Evolutionary conservation across 768 basidiomycete species (phyloP).

Genomic region (Crucibulum laeve): DNA sequence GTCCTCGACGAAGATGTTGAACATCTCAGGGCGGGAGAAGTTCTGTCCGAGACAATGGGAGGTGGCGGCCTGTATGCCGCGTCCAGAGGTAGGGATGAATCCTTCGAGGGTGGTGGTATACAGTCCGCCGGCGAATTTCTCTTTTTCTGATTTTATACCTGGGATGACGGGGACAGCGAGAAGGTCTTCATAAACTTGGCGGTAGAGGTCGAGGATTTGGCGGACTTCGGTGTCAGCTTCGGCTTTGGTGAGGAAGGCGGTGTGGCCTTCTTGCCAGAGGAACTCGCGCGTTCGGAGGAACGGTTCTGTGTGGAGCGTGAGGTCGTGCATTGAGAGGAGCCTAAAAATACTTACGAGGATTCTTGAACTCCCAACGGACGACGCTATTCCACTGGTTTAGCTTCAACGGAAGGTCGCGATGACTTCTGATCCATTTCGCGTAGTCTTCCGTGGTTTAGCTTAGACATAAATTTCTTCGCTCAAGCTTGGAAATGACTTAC

Average conservation of each 20-base stretch:
- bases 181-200: slow-evolving; percentile 92
- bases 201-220: slow-evolving; percentile 94
- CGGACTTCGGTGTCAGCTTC: slow-evolving; percentile 92
- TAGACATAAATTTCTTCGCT: too few species aligned
- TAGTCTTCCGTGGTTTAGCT: slow-evolving; percentile 57
- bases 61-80: slow-evolving; percentile 97
- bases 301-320: slow-evolving; percentile 52
- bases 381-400: slow-evolving; percentile 99
- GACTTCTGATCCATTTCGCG: slow-evolving; percentile 97
- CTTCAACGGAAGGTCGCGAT: slow-evolving; percentile 95
- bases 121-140: slow-evolving; percentile 96
- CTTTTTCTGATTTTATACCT: slow-evolving; percentile 97
- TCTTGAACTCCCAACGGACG: slow-evolving; percentile 99
- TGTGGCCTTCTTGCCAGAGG: slow-evolving; percentile 99
- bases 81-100: slow-evolving; percentile 94
- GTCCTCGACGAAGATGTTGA: slow-evolving; percentile 96
- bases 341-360: slow-evolving; percentile 66
- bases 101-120: slow-evolving; percentile 99
- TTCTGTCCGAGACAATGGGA: slow-evolving; percentile 98
- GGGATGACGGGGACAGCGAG: slow-evolving; percentile 97
- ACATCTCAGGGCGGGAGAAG: slow-evolving; percentile 95
- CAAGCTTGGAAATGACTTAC: slow-evolving; percentile 36
- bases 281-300: slow-evolving; percentile 99
- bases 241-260: slow-evolving; percentile 81
- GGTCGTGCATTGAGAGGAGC: not conserved